Percentiles rank a stretch among this genome's conserved stretches.
Evolutionary conservation across 179 eudicot species (phyloP).

Genomic region (Spergularia azorica): DNA sequence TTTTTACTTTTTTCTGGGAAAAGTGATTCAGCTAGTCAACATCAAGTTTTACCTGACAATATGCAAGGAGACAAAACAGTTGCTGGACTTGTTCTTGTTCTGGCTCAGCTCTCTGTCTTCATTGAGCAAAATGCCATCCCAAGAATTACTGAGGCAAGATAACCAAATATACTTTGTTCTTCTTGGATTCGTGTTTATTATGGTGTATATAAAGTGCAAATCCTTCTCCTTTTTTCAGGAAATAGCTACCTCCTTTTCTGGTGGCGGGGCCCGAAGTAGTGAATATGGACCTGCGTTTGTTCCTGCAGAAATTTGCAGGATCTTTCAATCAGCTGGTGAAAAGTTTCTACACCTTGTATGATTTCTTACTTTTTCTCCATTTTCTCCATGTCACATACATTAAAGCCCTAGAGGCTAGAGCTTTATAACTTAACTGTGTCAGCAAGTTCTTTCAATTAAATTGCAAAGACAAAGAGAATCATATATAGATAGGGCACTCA

Average conservation of each 20-base stretch:
- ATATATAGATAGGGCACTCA: too few relatives aligned
- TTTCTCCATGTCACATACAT: background rate
- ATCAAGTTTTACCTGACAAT: conserved; percentile 46
- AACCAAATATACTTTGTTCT: conserved; percentile 5
- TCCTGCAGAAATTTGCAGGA: conserved; percentile 90
- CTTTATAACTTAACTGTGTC: too few relatives aligned
- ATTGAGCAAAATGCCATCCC: conserved; percentile 93
- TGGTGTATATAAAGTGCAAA: conserved; percentile 2
- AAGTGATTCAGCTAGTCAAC: conserved; percentile 45
- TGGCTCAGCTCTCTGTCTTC: conserved; percentile 77
- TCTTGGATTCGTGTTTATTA: conserved; percentile 11
- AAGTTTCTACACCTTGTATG: conserved; percentile 86
- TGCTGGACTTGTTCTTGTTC: conserved; percentile 86
- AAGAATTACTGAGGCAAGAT: conserved; percentile 89
- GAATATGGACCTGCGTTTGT: conserved; percentile 90
- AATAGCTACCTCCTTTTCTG: conserved; percentile 84
- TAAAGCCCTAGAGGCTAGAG: background rate
- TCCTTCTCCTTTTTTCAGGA: conserved; percentile 53
- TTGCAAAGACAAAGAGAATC: too few relatives aligned
- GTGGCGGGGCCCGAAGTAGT: conserved; percentile 69
- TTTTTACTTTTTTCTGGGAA: conserved; percentile 79
- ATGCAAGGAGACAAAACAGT: conserved; percentile 60
- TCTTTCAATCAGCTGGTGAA: conserved; percentile 81
- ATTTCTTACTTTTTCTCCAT: conserved; percentile 7
- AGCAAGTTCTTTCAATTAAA: too few relatives aligned